Evolutionary conservation across 441 rosid genomes (phyloP).

Genomic region (Oxalis stricta): DNA sequence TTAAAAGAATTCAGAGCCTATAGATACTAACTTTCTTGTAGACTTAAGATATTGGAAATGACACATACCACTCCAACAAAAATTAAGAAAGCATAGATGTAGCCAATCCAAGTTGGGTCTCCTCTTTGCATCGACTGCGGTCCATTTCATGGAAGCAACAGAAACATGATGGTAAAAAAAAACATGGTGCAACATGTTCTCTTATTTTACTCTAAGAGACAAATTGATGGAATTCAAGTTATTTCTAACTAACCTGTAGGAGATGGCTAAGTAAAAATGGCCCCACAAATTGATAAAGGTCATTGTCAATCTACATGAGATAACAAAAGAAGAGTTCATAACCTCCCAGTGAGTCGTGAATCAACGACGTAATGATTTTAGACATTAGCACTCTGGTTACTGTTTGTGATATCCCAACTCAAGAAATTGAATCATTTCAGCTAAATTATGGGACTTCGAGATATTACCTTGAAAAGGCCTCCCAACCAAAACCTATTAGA

Average conservation of each 20-base stretch:
- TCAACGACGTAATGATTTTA: constrained; percentile 7
- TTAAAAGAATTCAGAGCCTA: not conserved
- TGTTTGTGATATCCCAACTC: not conserved
- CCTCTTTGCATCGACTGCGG: constrained; percentile 93
- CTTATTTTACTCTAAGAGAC: too few species aligned
- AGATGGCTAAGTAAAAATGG: constrained; percentile 77
- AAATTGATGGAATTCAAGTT: too few species aligned
- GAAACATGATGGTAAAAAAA: not conserved
- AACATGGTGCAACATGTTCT: too few species aligned
- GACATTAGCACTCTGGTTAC: not conserved
- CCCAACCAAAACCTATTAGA: constrained; percentile 82
- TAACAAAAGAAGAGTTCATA: constrained; percentile 19
- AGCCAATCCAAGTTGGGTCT: constrained; percentile 88
- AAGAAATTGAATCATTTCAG: constrained; percentile 7
- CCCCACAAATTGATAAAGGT: constrained; percentile 82
- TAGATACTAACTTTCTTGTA: too few species aligned
- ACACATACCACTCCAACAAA: constrained; percentile 72
- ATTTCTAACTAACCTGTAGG: constrained; percentile 57
- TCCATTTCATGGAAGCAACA: constrained; percentile 2
- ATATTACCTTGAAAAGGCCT: constrained; percentile 74
- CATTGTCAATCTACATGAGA: constrained; percentile 63
- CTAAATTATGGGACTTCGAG: not conserved
- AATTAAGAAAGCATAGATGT: constrained; percentile 68
- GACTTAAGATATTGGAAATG: too few species aligned
- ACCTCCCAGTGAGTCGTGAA: constrained; percentile 10